A percentile compares a stretch with the other conserved stretches of the same genome.
Evolutionary conservation across 306 rosid genomes (phyloP).

Genomic region (Mimosa pudica): DNA sequence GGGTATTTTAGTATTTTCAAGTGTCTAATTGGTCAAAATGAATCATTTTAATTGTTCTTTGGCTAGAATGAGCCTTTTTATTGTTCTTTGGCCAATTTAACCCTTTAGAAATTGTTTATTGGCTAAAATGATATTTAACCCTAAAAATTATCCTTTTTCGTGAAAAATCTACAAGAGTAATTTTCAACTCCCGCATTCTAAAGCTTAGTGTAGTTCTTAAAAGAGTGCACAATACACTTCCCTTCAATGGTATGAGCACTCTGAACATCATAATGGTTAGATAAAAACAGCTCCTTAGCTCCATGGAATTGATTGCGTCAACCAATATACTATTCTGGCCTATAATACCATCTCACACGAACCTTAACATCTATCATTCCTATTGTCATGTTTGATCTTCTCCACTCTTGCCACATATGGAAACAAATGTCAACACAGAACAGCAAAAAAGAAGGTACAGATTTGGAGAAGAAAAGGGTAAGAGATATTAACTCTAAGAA

Average conservation of each 20-base stretch:
- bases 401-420: conserved; percentile 82
- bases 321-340: conserved; percentile 91
- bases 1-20: too few species aligned
- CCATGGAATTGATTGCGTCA: conserved; percentile 90
- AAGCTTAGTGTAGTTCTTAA: conserved; percentile 86
- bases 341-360: conserved; percentile 80
- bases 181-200: conserved; percentile 88
- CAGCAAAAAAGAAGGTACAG: too few species aligned
- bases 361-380: conserved; percentile 68
- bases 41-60: too few species aligned
- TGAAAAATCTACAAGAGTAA: conserved; percentile 68
- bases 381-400: conserved; percentile 67
- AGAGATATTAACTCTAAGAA: too few species aligned
- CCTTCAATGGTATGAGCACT: conserved; percentile 38
- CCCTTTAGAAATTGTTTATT: too few species aligned
- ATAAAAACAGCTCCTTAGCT: conserved; percentile 77
- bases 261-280: conserved; percentile 78
- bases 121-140: too few species aligned
- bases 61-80: too few species aligned
- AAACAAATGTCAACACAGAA: too few species aligned
- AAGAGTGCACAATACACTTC: conserved; percentile 70
- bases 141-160: too few species aligned
- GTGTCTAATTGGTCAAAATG: too few species aligned
- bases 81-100: too few species aligned
- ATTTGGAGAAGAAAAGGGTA: too few species aligned